Conservation (phyloP, 1,284 basidiomycete species). For the Coriolopsis trogii region DNA sequence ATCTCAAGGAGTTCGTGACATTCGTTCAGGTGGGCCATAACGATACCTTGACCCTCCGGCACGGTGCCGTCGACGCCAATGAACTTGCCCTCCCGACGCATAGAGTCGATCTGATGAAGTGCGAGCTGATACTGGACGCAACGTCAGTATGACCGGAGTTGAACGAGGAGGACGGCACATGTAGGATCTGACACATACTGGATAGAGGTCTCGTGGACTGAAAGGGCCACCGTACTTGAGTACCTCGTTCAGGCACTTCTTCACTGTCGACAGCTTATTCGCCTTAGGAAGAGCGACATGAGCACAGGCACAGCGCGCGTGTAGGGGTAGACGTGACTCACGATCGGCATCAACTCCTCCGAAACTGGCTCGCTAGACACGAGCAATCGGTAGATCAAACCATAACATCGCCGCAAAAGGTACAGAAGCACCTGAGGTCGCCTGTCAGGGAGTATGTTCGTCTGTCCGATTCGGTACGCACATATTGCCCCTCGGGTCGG, state of each 20-base stretch:
- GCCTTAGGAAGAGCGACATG: slow-evolving; percentile 51
- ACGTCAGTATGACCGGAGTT: neutral
- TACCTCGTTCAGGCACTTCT: slow-evolving; percentile 97
- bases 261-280: slow-evolving; percentile 91
- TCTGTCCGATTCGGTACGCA: slow-evolving; percentile 41
- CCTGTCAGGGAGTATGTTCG: neutral
- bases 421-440: slow-evolving; percentile 81
- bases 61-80: slow-evolving; percentile 81
- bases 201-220: slow-evolving; percentile 94
- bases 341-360: slow-evolving; percentile 96
- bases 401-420: slow-evolving; percentile 93
- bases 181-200: slow-evolving; percentile 59
- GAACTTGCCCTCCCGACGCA: slow-evolving; percentile 94
- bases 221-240: slow-evolving; percentile 96
- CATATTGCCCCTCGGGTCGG: slow-evolving; percentile 89
- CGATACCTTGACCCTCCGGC: slow-evolving; percentile 96
- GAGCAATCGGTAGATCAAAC: slow-evolving; percentile 91
- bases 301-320: neutral
- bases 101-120: slow-evolving; percentile 92
- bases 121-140: slow-evolving; percentile 85
- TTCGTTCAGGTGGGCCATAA: slow-evolving; percentile 95
- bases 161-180: neutral
- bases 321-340: slow-evolving; percentile 42
- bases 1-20: slow-evolving; percentile 96
- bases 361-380: slow-evolving; percentile 99